Evolutionary conservation across 805 yeast species (phyloP), one percentile per base, ranked within the genome.

Genomic region (Yamadazyma ubonensis): DNA sequence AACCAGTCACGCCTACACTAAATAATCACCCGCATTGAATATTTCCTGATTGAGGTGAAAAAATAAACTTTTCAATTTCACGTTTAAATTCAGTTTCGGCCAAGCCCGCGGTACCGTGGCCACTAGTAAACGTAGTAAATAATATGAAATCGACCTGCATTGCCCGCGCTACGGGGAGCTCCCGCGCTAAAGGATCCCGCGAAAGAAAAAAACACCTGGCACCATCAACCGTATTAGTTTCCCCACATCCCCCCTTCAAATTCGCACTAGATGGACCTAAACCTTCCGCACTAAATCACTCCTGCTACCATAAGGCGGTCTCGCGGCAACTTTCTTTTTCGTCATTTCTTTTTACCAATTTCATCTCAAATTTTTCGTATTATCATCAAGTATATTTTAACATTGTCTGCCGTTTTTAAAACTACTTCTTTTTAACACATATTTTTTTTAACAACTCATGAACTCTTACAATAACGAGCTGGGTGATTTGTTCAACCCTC

Each of bases 401-500:
- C 22, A 27, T 25, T 31, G 35, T 31, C 22, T 31, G 35, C 23
- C 25, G 26, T 10, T 20, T 31, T 31, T 33, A 14, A 33, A 14
- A 14, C 28, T 22, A 12, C 35, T 15, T 32, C 22, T 22, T 26
- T 25, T 20, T 12, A 20, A 32, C 22, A 32, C 35, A 32, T 32
- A 21, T 19, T 19, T 31, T n/a, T 27, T n/a, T 19, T 25, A 14
- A 14, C 15, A 8, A 6, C 25, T 27, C 20, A 40, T 40, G 43
- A 40, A 40, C 39, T 23, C 22, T 18, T 40, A 40, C 28, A 41
- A 35, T 19, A 39, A 41, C 23, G 18, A 44, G 29, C 27, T 39
- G 6, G 41, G 39, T 19, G 50, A 46, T 10, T 14, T 46, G n/a
- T 46, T 46, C 38, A 46, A 46, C 20, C 50, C 50, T 10, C 31